Conservation (phyloP, 2,329 filamentous ascomycete species). For the Curvularia verruculosa region DNA sequence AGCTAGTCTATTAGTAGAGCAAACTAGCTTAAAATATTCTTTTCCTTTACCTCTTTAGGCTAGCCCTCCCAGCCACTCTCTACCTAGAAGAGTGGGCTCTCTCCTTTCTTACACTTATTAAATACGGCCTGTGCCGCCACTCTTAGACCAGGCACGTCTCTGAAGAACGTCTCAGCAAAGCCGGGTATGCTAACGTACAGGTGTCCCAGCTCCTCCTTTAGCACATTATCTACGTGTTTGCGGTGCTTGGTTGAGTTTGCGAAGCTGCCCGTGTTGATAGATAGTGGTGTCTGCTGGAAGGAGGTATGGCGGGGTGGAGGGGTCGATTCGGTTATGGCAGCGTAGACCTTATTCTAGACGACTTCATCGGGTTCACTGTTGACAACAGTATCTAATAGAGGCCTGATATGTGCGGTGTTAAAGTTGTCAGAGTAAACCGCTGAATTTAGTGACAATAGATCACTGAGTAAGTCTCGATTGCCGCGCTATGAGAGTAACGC, state of each 20-base stretch:
- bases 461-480: too few species aligned
- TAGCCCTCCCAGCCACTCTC: slow-evolving; percentile 29
- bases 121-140: slow-evolving; percentile 24
- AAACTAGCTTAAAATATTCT: slow-evolving; percentile 30
- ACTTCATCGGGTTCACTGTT: too few species aligned
- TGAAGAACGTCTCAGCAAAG: slow-evolving; percentile 32
- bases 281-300: slow-evolving; percentile 37
- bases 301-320: slow-evolving; percentile 37
- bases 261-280: slow-evolving; percentile 27
- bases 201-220: slow-evolving; percentile 30
- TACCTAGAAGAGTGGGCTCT: slow-evolving; percentile 26
- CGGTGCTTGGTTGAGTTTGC: slow-evolving; percentile 26
- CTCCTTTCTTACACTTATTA: slow-evolving; percentile 27
- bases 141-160: slow-evolving; percentile 19
- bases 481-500: too few species aligned
- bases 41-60: slow-evolving; percentile 28
- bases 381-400: too few species aligned
- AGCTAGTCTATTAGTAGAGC: slow-evolving; percentile 25
- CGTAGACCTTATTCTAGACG: too few species aligned
- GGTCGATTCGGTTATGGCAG: slow-evolving; percentile 47
- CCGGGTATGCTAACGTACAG: slow-evolving; percentile 28
- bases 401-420: too few species aligned
- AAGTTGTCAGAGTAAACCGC: too few species aligned
- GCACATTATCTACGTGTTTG: slow-evolving; percentile 25
- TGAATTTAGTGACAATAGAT: too few species aligned